These are phyloP conservation scores for Trypanosoma avium DNA, from an alignment of 208 protist species.

Conservation along the genomic window DNA sequence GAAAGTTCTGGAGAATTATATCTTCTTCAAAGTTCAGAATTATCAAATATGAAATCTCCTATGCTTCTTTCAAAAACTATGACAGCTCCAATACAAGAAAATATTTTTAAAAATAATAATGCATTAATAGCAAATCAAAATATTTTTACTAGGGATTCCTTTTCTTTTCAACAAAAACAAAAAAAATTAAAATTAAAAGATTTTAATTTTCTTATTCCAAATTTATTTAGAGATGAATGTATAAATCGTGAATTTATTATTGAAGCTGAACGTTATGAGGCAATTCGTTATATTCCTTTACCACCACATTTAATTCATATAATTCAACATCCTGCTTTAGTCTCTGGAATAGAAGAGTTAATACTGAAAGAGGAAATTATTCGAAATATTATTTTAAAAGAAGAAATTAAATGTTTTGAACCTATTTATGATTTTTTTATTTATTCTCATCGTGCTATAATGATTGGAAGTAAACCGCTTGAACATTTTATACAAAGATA, in stretches of 20 bases:
- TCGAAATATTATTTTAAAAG: constrained; percentile 29
- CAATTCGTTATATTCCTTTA: constrained; percentile 32
- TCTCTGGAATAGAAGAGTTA: constrained; percentile 13
- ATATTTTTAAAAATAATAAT: background rate
- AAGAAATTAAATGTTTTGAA: constrained; percentile 12
- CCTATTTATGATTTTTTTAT: constrained; percentile 23
- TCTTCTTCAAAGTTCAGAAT: background rate
- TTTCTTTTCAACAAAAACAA: background rate
- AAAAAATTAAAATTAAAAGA: constrained; percentile 3
- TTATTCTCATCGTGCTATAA: constrained; percentile 28
- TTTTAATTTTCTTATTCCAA: constrained; percentile 18
- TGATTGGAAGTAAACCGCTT: constrained; percentile 32
- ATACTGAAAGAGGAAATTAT: constrained; percentile 31
- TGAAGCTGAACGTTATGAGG: constrained; percentile 37
- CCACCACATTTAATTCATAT: constrained; percentile 1
- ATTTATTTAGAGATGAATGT: constrained; percentile 48
- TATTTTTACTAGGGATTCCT: too few species aligned
- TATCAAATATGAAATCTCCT: background rate
- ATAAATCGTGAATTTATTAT: constrained; percentile 48
- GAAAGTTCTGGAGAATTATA: too few species aligned
- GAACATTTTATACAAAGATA: constrained; percentile 39
- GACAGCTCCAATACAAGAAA: too few species aligned
- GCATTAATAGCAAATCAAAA: background rate
- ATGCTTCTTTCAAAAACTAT: background rate
- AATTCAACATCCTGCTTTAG: constrained; percentile 9